Conservation (phyloP, 2,329 filamentous ascomycete species). For the Sclerotiophoma versabilis region DNA sequence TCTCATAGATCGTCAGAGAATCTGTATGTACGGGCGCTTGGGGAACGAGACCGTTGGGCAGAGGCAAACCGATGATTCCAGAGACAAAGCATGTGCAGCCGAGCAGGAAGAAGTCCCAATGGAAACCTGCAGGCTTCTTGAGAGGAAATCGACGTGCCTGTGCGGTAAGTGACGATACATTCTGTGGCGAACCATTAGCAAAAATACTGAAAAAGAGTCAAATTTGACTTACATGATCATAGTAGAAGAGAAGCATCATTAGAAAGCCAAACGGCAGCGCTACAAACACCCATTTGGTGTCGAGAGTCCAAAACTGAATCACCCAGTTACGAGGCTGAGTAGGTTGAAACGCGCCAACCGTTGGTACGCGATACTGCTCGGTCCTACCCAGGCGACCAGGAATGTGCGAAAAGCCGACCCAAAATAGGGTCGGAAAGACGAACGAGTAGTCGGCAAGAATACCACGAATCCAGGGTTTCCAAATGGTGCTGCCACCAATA, state of each 20-base stretch:
- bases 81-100: conserved; percentile 61
- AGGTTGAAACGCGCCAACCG: conserved; percentile 56
- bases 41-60: conserved; percentile 63
- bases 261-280: conserved; percentile 62
- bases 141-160: conserved; percentile 62
- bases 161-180: conserved; percentile 61
- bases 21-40: conserved; percentile 65
- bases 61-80: conserved; percentile 60
- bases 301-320: conserved; percentile 62
- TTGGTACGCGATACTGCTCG: conserved; percentile 53
- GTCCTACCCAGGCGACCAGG: conserved; percentile 55
- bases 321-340: conserved; percentile 57
- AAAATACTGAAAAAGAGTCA: too few species aligned
- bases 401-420: conserved; percentile 62
- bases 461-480: conserved; percentile 54
- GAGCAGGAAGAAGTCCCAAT: conserved; percentile 65
- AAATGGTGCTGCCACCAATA: conserved; percentile 55
- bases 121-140: conserved; percentile 63
- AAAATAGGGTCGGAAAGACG: conserved; percentile 58
- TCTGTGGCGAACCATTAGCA: conserved; percentile 33
- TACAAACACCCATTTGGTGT: conserved; percentile 61
- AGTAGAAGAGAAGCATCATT: conserved; percentile 64
- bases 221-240: conserved; percentile 56
- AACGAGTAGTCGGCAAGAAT: conserved; percentile 62
- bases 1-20: conserved; percentile 53